Conservation (phyloP, 306 rosid genomes). For the Betula pendula region DNA sequence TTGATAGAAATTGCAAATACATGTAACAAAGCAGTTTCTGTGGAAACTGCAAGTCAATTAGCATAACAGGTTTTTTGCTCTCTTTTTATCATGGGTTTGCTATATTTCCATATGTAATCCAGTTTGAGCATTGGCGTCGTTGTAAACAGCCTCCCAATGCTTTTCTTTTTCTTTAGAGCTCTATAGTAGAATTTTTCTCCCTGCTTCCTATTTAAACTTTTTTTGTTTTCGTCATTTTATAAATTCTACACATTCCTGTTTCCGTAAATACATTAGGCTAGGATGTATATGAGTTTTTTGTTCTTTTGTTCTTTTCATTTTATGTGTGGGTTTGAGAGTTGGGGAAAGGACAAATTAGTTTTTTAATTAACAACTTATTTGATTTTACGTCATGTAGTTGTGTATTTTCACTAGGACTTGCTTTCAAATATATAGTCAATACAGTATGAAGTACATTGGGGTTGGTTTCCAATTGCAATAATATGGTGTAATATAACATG, state of each 20-base stretch:
- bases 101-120: too few relatives aligned
- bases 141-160: neutral
- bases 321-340: neutral
- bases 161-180: too few relatives aligned
- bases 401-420: neutral
- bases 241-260: too few relatives aligned
- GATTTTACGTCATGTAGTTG: neutral
- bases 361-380: neutral
- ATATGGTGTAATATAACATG: neutral
- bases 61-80: too few relatives aligned
- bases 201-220: too few relatives aligned
- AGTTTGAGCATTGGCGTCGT: conserved; percentile 1
- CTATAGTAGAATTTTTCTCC: too few relatives aligned
- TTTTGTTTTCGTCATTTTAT: too few relatives aligned
- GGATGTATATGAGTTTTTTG: neutral
- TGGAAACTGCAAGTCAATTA: too few relatives aligned
- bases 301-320: neutral
- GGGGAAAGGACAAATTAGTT: neutral
- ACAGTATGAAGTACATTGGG: neutral
- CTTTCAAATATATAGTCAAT: neutral
- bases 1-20: too few relatives aligned
- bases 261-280: too few relatives aligned
- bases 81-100: too few relatives aligned
- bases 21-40: too few relatives aligned
- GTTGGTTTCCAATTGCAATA: neutral